Percentiles rank a stretch among this genome's conserved stretches.
These are phyloP conservation scores for Homolaphlyctis polyrhiza DNA, from an alignment of 371 early-diverging fungal species.

Conservation along the genomic window DNA sequence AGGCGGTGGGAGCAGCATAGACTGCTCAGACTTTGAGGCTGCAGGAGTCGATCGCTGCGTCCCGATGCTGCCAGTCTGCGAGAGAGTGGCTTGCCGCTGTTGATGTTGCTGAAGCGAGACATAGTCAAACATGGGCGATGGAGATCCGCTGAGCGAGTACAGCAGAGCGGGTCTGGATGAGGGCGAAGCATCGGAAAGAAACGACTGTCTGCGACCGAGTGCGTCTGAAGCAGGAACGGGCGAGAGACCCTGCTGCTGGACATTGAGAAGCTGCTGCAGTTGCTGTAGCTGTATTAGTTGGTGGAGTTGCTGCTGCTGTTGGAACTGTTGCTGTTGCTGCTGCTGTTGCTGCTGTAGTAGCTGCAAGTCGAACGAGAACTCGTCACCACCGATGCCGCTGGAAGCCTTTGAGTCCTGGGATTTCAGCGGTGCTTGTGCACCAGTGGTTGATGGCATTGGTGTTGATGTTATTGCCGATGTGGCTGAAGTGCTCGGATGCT, in stretches of 20 bases:
- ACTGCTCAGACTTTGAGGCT: too few species aligned
- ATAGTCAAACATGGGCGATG: not conserved
- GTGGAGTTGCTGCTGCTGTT: not conserved
- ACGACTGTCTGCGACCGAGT: not conserved
- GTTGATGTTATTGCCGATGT: too few species aligned
- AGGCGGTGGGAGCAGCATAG: too few species aligned
- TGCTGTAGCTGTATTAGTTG: not conserved
- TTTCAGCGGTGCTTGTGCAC: too few species aligned
- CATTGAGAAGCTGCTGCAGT: not conserved
- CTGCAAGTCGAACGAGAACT: not conserved
- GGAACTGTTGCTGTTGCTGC: not conserved
- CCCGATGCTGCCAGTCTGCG: too few species aligned
- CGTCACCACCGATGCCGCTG: not conserved
- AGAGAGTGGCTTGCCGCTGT: too few species aligned
- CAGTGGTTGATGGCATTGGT: too few species aligned
- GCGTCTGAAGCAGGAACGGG: not conserved
- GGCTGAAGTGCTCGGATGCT: too few species aligned
- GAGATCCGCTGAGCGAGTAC: not conserved
- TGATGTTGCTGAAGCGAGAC: not conserved
- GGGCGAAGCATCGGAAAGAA: not conserved
- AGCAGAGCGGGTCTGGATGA: not conserved
- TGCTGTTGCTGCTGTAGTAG: not conserved
- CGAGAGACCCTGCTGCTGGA: not conserved
- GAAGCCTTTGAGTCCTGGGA: too few species aligned
- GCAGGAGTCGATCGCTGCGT: too few species aligned